Conservation (phyloP, 108 stramenopile species). For the Seminavis robusta region DNA sequence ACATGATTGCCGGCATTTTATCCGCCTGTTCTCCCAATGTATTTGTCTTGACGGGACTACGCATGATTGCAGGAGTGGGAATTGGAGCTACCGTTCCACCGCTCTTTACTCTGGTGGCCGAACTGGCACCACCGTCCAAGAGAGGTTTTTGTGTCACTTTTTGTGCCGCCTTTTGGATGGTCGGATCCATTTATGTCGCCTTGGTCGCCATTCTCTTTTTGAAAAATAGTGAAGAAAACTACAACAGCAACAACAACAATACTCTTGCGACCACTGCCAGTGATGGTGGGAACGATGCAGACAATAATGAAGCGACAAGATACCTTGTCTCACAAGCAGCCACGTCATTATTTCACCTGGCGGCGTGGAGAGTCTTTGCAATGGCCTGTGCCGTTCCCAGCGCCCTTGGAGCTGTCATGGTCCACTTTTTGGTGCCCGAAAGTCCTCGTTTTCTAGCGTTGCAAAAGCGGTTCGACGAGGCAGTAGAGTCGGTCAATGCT, state of each 20-base stretch:
- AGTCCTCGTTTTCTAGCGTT: constrained; percentile 68
- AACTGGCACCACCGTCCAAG: constrained; percentile 64
- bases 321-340: too few species aligned
- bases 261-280: too few species aligned
- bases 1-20: constrained; percentile 51
- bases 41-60: constrained; percentile 33
- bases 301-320: not conserved
- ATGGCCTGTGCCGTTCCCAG: constrained; percentile 65
- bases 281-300: not conserved
- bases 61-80: constrained; percentile 68
- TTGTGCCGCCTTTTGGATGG: constrained; percentile 85
- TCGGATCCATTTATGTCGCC: constrained; percentile 77
- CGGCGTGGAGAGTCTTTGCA: constrained; percentile 69
- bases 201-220: constrained; percentile 56
- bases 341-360: too few species aligned
- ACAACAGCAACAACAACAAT: too few species aligned
- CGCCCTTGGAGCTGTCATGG: constrained; percentile 52
- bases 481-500: constrained; percentile 42
- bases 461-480: constrained; percentile 34
- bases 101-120: constrained; percentile 62
- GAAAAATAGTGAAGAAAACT: constrained; percentile 11
- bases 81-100: constrained; percentile 79
- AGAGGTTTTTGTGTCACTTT: constrained; percentile 68
- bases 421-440: constrained; percentile 58
- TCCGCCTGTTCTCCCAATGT: constrained; percentile 32